Evolutionary conservation across 306 rosid genomes (phyloP), one percentile per base, ranked within the genome.

Genomic region (Quercus robur): DNA sequence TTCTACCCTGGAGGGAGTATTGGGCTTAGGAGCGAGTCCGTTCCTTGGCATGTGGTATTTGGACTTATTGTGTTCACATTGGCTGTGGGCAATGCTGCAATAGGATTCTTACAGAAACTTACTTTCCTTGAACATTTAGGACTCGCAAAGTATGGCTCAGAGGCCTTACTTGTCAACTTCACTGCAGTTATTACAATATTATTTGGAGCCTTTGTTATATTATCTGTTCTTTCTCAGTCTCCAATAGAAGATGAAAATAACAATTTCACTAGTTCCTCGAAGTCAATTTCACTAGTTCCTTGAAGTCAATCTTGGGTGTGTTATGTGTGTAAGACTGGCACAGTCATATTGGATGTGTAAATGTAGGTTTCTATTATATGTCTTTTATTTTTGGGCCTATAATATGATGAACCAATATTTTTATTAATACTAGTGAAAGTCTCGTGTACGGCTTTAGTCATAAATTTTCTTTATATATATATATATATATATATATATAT

Each of bases 121-220:
- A 95, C 99, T 14, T 95, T 95, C 86, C 84, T 93, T 0, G 92
- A 95, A 87, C 85, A 25, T 35, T 17, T 85, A 13, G 97, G 97
- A 35, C 1, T 89, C 33, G 88, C 70, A 0, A 95, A 93, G 57
- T 95, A 83, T 67, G 92, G 99, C n/a, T 67, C 93, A 2, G 94
- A 93, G 85, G 99, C 99, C 3, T 78, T 91, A 10, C 94, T 95
- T 7, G 98, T 93, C 64, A 95, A 95, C 91, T 91, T 93, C 93
- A 91, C 91, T 13, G 93, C 93, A 18, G 33, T 93, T 9, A 44
- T 80, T 83, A 89, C 97, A 4, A 8, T 95, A 61, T 28, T 95
- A 5, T 95, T 84, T 25, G 98, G 92, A 62, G 84, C 74, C 23
- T 90, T 88, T 61, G 98, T 95, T 25, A 77, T 93, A 30, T 75